phyloP scores from a whole-genome alignment of 2,329 filamentous ascomycete genomes.

The Penicillium psychrosexuale region DNA sequence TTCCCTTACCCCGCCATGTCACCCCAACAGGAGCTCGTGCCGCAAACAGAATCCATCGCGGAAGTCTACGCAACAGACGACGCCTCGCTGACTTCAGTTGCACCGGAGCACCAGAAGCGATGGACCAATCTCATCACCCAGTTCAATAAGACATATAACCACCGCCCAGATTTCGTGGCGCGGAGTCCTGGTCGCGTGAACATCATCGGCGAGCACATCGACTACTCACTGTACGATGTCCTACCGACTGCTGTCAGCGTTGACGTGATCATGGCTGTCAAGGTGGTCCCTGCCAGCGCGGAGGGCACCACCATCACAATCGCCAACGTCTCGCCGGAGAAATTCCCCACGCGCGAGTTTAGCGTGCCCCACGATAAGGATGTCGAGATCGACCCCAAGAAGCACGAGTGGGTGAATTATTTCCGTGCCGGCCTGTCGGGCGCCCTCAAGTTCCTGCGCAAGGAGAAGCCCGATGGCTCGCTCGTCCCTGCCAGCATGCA shows the following conservation, averaged over 20 bases:
- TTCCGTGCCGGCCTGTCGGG: constrained; percentile 89
- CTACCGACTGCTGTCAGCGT: constrained; percentile 93
- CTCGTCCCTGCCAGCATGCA: constrained; percentile 76
- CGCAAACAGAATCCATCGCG: constrained; percentile 68
- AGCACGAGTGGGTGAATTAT: constrained; percentile 97
- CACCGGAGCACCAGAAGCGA: constrained; percentile 65
- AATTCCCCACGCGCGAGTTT: constrained; percentile 74
- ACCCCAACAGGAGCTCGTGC: constrained; percentile 55
- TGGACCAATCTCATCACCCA: constrained; percentile 71
- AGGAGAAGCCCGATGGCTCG: constrained; percentile 58
- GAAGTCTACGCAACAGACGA: constrained; percentile 81
- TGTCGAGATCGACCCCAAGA: constrained; percentile 77
- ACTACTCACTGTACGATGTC: constrained; percentile 95
- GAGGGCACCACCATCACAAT: constrained; percentile 67
- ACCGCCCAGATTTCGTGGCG: constrained; percentile 73
- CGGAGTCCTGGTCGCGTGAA: constrained; percentile 93
- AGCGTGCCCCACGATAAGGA: constrained; percentile 60
- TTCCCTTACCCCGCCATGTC: constrained; percentile 35
- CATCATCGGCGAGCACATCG: constrained; percentile 98
- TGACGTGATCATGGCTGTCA: constrained; percentile 83
- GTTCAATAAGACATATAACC: constrained; percentile 69
- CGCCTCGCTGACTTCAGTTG: constrained; percentile 68
- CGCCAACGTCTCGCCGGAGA: constrained; percentile 71
- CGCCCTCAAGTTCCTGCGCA: constrained; percentile 70
- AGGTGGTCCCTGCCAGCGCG: constrained; percentile 42